Conservation (phyloP, 2,329 filamentous ascomycete species). For the Trematosphaeria pertusa region DNA sequence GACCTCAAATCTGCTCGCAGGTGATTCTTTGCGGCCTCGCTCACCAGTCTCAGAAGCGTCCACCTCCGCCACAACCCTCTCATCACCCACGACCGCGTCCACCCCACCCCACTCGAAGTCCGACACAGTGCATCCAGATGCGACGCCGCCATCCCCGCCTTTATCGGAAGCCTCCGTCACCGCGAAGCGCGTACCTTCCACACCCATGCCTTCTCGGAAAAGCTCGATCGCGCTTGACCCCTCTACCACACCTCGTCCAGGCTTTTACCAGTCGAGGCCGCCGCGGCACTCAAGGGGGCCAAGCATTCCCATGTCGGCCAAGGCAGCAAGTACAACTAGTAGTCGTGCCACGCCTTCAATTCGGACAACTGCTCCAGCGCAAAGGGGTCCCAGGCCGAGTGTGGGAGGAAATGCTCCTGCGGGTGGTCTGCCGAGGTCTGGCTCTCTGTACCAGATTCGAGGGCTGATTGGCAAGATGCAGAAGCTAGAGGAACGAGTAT, state of each 20-base stretch:
- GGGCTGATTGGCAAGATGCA: conserved; percentile 97
- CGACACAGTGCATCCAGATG: conserved; percentile 67
- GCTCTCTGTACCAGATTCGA: conserved; percentile 90
- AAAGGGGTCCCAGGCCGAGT: conserved; percentile 52
- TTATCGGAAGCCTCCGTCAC: conserved; percentile 83
- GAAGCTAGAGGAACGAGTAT: conserved; percentile 90
- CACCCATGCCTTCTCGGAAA: conserved; percentile 48
- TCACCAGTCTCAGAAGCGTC: conserved; percentile 79
- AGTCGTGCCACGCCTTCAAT: conserved; percentile 56
- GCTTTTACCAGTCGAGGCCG: conserved; percentile 52
- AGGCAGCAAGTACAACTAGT: conserved; percentile 28
- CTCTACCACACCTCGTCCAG: conserved; percentile 61
- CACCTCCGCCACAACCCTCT: conserved; percentile 80
- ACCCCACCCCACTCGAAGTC: conserved; percentile 79
- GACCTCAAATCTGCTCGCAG: conserved; percentile 56
- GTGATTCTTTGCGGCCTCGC: conserved; percentile 60
- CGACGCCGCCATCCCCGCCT: conserved; percentile 90
- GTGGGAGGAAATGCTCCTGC: conserved; percentile 58
- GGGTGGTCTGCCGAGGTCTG: conserved; percentile 61
- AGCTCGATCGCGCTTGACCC: conserved; percentile 60
- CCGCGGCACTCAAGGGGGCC: conserved; percentile 62
- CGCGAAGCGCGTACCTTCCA: conserved; percentile 49
- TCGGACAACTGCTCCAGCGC: conserved; percentile 39
- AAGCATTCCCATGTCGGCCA: conserved; percentile 62
- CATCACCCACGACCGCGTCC: conserved; percentile 86